Conservation (phyloP, 805 yeast genomes). For the Danielia oregonensis region DNA sequence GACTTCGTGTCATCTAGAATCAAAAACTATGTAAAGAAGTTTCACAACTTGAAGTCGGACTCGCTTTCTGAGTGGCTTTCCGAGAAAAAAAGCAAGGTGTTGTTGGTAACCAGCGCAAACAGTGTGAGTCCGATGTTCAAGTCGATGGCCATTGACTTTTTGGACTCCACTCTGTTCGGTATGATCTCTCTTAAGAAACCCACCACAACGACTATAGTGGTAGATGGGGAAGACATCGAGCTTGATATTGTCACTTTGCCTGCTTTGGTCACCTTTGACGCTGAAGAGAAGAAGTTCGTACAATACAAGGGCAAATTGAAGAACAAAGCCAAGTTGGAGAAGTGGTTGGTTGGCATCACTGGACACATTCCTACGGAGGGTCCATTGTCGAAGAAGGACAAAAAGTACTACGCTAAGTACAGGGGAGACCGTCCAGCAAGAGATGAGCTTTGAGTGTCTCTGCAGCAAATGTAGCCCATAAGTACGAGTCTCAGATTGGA, state of each 20-base stretch:
- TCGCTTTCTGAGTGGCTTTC: slow-evolving; percentile 24
- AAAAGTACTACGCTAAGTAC: slow-evolving; percentile 24
- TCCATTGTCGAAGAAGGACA: slow-evolving; percentile 31
- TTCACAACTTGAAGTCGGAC: slow-evolving; percentile 29
- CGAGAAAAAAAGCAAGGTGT: slow-evolving; percentile 33
- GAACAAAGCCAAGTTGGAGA: slow-evolving; percentile 25
- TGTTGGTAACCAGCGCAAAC: slow-evolving; percentile 51
- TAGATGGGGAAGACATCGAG: slow-evolving; percentile 19
- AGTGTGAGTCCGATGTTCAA: slow-evolving; percentile 55
- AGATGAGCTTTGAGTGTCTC: slow-evolving; percentile 12
- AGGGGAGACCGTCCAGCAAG: slow-evolving; percentile 25
- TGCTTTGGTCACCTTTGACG: slow-evolving; percentile 23
- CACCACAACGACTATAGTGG: slow-evolving; percentile 6
- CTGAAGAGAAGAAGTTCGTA: slow-evolving; percentile 15
- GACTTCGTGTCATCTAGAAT: slow-evolving; percentile 54
- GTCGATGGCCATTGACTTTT: slow-evolving; percentile 66
- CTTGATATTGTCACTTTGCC: slow-evolving; percentile 25
- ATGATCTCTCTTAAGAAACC: slow-evolving; percentile 31
- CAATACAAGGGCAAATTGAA: slow-evolving; percentile 24
- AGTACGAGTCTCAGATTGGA: slow-evolving; percentile 19
- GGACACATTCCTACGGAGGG: slow-evolving; percentile 40
- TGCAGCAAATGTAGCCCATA: slow-evolving; percentile 18
- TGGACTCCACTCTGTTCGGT: slow-evolving; percentile 48
- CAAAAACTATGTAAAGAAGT: slow-evolving; percentile 60
- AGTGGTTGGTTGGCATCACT: slow-evolving; percentile 29